Base-by-base conservation (phyloP, 2,329 filamentous ascomycete species). In the Helminthosporium solani region DNA sequence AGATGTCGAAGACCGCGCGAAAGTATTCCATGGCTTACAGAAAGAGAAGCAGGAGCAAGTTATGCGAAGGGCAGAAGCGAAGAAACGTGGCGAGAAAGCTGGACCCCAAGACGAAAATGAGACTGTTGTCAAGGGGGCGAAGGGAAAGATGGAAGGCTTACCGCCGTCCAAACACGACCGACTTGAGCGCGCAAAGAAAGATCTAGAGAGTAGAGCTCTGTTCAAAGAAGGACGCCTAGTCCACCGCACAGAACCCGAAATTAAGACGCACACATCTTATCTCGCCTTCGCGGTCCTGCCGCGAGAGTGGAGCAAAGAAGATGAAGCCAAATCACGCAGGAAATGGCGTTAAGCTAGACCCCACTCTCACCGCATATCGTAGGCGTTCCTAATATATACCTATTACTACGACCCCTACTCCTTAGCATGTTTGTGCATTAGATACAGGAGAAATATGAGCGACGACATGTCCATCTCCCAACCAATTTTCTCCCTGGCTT, bases 181-280 rank as follows among this genome's bases (percentile, higher is more conserved):
- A 6, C 40, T 63, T 8, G 64, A 64, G 28, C 50, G 53, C 15
- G 56, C 60, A 16, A 63, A 63, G 42, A 57, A 51, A 41, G 57
- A 67, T 2, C 41, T 54, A 40, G 67, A 62, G 61, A 71, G 53
- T 37, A 64, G 67, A 33, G 50, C 61, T 19, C 25, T 69, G 34
- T 95, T 85, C 74, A 82, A 87, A 64, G 82, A 91, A 50, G 94
- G 94, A 1, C 81, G 83, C 21, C 64, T 97, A 33, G 79, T 90
- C 23, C 89, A 95, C 60, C 81, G 90, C 19, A 84, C 88, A 0
- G 94, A 99, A 73, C 75, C 84, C 0, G 94, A 99, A 63, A 75
- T 97, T 49, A 96, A 96, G 78, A 94, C 88, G 7, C 94, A 99
- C 71, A 99, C 94, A 0, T 94, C 88, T n/a, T 99, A 99, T 68